Evolutionary conservation across 495 filamentous ascomycete species (phyloP).

Genomic region (Cenococcum geophilum): DNA sequence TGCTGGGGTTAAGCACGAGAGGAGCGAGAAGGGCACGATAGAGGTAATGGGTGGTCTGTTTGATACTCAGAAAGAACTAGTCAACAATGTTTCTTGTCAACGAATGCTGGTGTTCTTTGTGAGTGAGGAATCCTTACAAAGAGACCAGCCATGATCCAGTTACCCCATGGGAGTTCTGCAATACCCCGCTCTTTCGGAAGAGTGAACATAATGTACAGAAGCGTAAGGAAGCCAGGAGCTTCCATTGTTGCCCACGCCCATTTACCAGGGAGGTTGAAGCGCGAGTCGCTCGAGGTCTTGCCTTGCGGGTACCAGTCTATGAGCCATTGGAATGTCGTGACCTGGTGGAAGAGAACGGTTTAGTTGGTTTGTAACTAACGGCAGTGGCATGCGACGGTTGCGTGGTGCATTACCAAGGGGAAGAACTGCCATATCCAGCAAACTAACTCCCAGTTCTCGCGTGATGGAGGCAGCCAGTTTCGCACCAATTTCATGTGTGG

Average conservation of each 20-base stretch:
- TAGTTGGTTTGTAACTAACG: not conserved
- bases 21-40: conserved; percentile 83
- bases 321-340: conserved; percentile 42
- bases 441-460: conserved; percentile 47
- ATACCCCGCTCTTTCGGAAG: conserved; percentile 52
- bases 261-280: conserved; percentile 82
- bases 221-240: conserved; percentile 62
- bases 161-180: conserved; percentile 55
- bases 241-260: conserved; percentile 87
- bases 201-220: conserved; percentile 68
- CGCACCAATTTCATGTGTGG: conserved; percentile 38
- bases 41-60: conserved; percentile 65
- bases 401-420: conserved; percentile 38
- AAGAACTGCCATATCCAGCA: conserved; percentile 43
- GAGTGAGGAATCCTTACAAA: conserved; percentile 44
- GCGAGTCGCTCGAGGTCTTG: conserved; percentile 72
- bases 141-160: conserved; percentile 58
- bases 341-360: conserved; percentile 22
- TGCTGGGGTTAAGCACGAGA: conserved; percentile 71
- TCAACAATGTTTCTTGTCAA: conserved; percentile 6
- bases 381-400: not conserved
- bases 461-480: conserved; percentile 44
- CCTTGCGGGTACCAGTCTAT: conserved; percentile 48
- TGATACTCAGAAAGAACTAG: conserved; percentile 6
- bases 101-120: conserved; percentile 8